phyloP scores from a whole-genome alignment of 2,329 filamentous ascomycete species.

The Aspergillus aculeatus region DNA sequence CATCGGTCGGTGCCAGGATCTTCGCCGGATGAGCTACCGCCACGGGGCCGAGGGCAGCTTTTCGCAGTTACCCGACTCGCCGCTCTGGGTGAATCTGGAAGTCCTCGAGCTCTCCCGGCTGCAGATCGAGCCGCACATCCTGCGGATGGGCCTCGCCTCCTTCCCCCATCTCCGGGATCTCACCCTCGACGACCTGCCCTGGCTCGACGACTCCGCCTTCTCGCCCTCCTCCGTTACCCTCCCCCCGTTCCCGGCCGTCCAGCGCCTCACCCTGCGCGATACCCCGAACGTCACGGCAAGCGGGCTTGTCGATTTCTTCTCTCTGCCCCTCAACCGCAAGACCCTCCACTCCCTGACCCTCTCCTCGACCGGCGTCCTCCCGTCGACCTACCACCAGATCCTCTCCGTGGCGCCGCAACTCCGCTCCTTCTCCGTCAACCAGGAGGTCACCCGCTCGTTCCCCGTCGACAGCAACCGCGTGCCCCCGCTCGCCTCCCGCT shows the following conservation, averaged over 20 bases:
- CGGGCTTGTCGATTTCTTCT: conserved; percentile 69
- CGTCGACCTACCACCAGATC: conserved; percentile 42
- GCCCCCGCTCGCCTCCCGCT: conserved; percentile 65
- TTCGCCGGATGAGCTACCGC: conserved; percentile 86
- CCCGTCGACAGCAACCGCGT: conserved; percentile 49
- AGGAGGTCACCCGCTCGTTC: conserved; percentile 58
- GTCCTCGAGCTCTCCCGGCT: conserved; percentile 41
- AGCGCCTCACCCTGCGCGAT: conserved; percentile 70
- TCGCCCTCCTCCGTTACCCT: conserved; percentile 62
- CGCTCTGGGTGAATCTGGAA: conserved; percentile 43
- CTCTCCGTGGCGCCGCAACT: conserved; percentile 45
- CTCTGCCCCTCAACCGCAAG: conserved; percentile 57
- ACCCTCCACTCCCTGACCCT: conserved; percentile 68
- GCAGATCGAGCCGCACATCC: conserved; percentile 37
- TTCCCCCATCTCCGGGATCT: conserved; percentile 70
- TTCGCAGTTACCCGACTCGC: conserved; percentile 62
- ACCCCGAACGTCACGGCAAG: conserved; percentile 68
- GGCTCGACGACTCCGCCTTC: conserved; percentile 77
- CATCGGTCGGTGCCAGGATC: conserved; percentile 75
- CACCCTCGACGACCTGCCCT: conserved; percentile 67
- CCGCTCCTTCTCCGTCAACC: conserved; percentile 52
- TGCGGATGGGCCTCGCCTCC: conserved; percentile 69
- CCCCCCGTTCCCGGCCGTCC: conserved; percentile 71
- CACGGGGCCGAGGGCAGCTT: conserved; percentile 76
- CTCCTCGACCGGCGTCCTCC: conserved; percentile 65